Evolutionary conservation across 768 basidiomycete genomes (phyloP), one percentile per base, ranked within the genome.

Genomic region (Suillus ampliporus): DNA sequence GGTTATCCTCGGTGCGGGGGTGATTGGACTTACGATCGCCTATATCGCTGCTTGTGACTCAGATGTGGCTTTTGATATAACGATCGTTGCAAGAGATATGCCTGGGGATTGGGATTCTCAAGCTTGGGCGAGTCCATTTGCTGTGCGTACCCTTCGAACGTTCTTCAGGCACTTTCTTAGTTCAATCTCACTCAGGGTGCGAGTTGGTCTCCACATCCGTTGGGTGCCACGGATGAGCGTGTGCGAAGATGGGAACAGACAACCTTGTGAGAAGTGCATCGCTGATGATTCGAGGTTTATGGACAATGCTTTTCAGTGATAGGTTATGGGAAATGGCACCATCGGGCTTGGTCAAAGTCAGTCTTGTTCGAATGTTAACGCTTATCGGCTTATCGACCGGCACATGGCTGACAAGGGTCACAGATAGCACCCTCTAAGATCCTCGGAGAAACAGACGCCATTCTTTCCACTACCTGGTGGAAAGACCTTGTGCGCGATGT

Each of bases 321-420:
- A 83, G 77, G 59, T 71, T 83, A 31, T 84, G 83, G 81, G 74
- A 78, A 58, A 76, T 83, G 81, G 78, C 81, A n/a, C 77, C 80
- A 10, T 72, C 74, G 23, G 80, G 81, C 38, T 65, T 83, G 35
- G 79, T 76, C 23, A 76, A 74, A 64, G 82, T 80, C 41, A 46
- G 76, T 58, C 5, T 19, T 10, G 5, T 26, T 19, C 14, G 21
- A 28, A 17, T 31, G n/a, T n/a, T n/a, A n/a, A n/a, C n/a, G n/a
- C n/a, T n/a, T n/a, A n/a, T n/a, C n/a, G n/a, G 46, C 28, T 31
- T 31, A 6, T 3, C 13, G 11, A 19, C 17, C 0, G 7, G 7
- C 31, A 31, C 50, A 17, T 21, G 26, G 6, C 54, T 68, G 31
- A 68, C 43, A 57, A 13, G 15, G 14, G 21, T 46, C 34, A 38